Evolutionary conservation across 2,329 filamentous ascomycete species (phyloP).

Genomic region (Beauveria scarabaeidicola): DNA sequence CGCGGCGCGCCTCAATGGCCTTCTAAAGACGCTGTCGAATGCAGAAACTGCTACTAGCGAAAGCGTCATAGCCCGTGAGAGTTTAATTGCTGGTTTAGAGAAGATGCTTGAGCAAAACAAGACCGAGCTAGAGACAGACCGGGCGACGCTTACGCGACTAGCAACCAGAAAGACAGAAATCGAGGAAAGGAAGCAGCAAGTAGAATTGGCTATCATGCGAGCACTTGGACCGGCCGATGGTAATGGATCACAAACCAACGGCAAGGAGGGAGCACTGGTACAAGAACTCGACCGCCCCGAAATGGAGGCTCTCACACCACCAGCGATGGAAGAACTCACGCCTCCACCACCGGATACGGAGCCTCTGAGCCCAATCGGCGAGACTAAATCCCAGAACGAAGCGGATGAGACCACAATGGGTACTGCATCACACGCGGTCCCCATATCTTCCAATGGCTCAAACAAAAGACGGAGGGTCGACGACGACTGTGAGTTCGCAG

Average conservation of each 20-base stretch:
- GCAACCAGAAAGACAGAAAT: constrained; percentile 59
- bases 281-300: constrained; percentile 66
- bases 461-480: constrained; percentile 51
- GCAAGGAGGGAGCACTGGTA: constrained; percentile 36
- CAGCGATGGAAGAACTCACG: constrained; percentile 17
- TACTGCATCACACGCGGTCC: constrained; percentile 37
- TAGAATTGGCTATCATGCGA: constrained; percentile 86
- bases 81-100: constrained; percentile 72
- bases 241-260: constrained; percentile 38
- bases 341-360: constrained; percentile 17
- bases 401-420: constrained; percentile 11
- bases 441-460: constrained; percentile 42
- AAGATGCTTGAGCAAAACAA: constrained; percentile 71
- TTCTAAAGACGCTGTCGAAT: constrained; percentile 81
- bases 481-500: constrained; percentile 41
- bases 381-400: constrained; percentile 14
- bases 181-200: constrained; percentile 75
- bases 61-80: constrained; percentile 74
- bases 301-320: constrained; percentile 71
- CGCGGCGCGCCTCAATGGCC: constrained; percentile 76
- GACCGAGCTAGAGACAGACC: constrained; percentile 59
- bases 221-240: constrained; percentile 59
- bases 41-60: constrained; percentile 86
- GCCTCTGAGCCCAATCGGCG: constrained; percentile 15
- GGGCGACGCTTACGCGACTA: constrained; percentile 56